Evolutionary conservation across 2,329 filamentous ascomycete species (phyloP).

Genomic region (Curvularia sp.): DNA sequence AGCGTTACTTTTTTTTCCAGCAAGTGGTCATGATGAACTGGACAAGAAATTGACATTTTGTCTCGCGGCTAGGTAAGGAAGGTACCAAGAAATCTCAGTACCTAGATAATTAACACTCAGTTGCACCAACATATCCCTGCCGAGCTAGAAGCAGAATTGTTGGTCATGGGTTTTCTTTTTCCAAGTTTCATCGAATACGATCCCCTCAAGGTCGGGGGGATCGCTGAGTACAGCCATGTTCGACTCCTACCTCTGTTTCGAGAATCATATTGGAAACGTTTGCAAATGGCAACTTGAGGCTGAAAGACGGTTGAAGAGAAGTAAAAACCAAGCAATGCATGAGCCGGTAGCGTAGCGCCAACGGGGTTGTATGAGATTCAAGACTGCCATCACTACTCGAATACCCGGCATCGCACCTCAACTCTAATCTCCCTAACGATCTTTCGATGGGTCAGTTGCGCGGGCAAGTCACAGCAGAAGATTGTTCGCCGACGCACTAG

Average conservation of each 20-base stretch:
- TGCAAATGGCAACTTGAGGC: background rate
- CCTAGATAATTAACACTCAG: background rate
- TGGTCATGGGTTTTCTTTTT: background rate
- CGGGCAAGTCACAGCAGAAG: constrained; percentile 13
- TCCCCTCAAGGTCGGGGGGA: background rate
- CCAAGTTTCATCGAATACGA: background rate
- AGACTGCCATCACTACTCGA: background rate
- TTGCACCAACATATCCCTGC: background rate
- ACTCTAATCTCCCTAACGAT: constrained; percentile 10
- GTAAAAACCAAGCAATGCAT: background rate
- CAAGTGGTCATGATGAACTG: background rate
- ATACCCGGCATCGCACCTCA: constrained; percentile 1
- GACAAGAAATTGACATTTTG: background rate
- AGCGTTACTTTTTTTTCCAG: background rate
- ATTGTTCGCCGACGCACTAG: constrained; percentile 15
- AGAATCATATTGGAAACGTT: constrained; percentile 2
- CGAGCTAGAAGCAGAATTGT: background rate
- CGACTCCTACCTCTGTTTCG: background rate
- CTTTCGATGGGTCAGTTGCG: constrained; percentile 20
- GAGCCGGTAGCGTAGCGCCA: background rate
- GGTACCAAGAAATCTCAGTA: background rate
- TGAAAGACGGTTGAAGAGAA: constrained; percentile 7
- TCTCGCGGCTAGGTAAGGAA: background rate
- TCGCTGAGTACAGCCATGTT: background rate
- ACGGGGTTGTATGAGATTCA: background rate